Base-by-base conservation (phyloP, 1,284 basidiomycete genomes). In the Cryptococcus deneoformans region DNA sequence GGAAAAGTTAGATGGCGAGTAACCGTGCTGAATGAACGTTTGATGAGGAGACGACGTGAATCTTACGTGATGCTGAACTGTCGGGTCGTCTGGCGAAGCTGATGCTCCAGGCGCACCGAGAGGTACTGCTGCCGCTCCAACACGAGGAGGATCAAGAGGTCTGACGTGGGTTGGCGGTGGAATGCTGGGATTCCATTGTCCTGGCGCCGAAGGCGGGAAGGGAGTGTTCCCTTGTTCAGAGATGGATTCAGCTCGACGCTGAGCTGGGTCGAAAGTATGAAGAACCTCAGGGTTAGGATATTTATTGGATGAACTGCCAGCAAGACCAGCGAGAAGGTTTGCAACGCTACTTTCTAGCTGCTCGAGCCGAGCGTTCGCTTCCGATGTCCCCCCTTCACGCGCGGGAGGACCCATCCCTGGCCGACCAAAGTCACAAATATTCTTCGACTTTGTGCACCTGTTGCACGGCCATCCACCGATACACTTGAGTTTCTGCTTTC, bases 381-480 rank as follows among this genome's bases (percentile, higher is more conserved):
- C 61, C 3, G 42, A 51, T 7, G 8, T 47, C 14, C 39, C 29
- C 35, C 54, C 20, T 14, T 44, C 39, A 7, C 47, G 10, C 44
- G 36, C 44, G 7, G 53, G 53, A 38, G 47, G 52, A 16, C 55
- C 46, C 16, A 54, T 29, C 6, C 51, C 52, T 12, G 57, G 57
- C 50, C 55, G 14, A 9, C 63, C 59, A 46, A 66, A 68, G 51
- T 68, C 67, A 49, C 68, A 70, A 29, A 54, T 52, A n/a, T 61
- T 61, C 34, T 66, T 63, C 2, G 62, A 52, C 44, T 65, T 64
- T 5, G 50, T 53, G 47, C 68, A 70, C 16, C 68, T 52, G 52
- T 64, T 50, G 54, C 68, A 70, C 14, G 68, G 68, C 60, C 63
- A 65, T 54, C 68, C 68, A 40, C 68, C 68, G 2, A 62, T 55